These are phyloP conservation scores for Cryptococcus hybrid DNA, from an alignment of 1,284 basidiomycete genomes.

Conservation along the genomic window DNA sequence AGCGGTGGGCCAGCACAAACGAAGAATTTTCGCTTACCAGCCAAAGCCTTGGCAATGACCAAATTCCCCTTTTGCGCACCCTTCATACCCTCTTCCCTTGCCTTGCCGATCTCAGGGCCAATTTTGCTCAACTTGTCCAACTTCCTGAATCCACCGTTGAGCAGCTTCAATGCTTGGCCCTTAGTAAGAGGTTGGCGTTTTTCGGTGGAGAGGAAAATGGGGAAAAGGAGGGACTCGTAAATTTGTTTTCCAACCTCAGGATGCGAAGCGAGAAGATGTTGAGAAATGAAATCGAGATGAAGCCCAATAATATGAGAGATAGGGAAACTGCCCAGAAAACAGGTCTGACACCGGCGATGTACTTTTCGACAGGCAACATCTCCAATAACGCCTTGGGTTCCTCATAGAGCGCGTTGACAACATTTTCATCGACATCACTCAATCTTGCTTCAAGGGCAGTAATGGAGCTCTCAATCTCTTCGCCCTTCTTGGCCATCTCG, in stretches of 20 bases:
- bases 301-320: constrained; percentile 50
- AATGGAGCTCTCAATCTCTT: constrained; percentile 35
- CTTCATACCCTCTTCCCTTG: constrained; percentile 3
- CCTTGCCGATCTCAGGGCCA: constrained; percentile 14
- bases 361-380: constrained; percentile 53
- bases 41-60: constrained; percentile 12
- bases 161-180: constrained; percentile 5
- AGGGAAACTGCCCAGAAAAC: constrained; percentile 51
- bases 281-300: constrained; percentile 64
- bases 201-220: constrained; percentile 70
- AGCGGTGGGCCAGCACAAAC: neutral
- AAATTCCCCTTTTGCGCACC: constrained; percentile 10
- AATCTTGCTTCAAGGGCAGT: constrained; percentile 56
- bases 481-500: constrained; percentile 16
- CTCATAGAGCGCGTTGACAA: constrained; percentile 67
- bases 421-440: constrained; percentile 61
- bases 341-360: constrained; percentile 55
- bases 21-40: neutral
- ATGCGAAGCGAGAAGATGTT: constrained; percentile 52
- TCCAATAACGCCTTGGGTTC: constrained; percentile 55
- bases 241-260: constrained; percentile 52
- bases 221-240: constrained; percentile 65
- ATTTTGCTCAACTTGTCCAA: constrained; percentile 38
- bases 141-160: constrained; percentile 10
- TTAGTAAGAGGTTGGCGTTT: constrained; percentile 59